Evolutionary conservation across 371 early-diverging fungal species (phyloP).

Genomic region (Amoeboaphelidium occidentale): DNA sequence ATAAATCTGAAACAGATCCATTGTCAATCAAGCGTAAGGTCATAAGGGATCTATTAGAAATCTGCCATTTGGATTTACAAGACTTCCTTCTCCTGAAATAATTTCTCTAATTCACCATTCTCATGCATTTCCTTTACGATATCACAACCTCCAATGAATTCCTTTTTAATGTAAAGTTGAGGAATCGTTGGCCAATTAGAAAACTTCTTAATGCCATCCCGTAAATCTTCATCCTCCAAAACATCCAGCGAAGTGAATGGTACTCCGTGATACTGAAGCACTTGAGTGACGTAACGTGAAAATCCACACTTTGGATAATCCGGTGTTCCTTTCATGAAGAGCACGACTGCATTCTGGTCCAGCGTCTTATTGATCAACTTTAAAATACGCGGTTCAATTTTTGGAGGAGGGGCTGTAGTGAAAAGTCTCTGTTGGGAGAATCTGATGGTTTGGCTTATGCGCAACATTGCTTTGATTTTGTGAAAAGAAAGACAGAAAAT

Average conservation of each 20-base stretch:
- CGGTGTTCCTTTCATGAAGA: slow-evolving; percentile 92
- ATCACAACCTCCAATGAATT: slow-evolving; percentile 93
- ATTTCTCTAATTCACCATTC: slow-evolving; percentile 59
- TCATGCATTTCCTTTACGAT: slow-evolving; percentile 76
- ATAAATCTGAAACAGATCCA: too few species aligned
- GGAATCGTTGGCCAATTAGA: slow-evolving; percentile 94
- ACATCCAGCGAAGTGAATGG: slow-evolving; percentile 65
- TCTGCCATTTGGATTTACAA: too few species aligned
- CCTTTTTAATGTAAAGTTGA: slow-evolving; percentile 86
- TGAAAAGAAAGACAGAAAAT: too few species aligned
- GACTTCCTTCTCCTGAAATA: too few species aligned
- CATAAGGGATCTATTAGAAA: too few species aligned
- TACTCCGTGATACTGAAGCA: slow-evolving; percentile 49
- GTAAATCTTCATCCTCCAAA: slow-evolving; percentile 61
- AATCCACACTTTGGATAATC: slow-evolving; percentile 79
- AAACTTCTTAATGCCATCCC: slow-evolving; percentile 80
- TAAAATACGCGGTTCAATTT: background rate
- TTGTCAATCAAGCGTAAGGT: too few species aligned
- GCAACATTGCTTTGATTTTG: too few species aligned
- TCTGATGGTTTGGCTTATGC: too few species aligned
- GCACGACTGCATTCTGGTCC: background rate
- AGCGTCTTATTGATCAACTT: background rate
- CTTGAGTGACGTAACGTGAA: slow-evolving; percentile 68
- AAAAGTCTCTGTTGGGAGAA: too few species aligned
- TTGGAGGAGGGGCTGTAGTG: too few species aligned